Conservation (phyloP, 768 basidiomycete species). For the Lyophyllum semitale region DNA sequence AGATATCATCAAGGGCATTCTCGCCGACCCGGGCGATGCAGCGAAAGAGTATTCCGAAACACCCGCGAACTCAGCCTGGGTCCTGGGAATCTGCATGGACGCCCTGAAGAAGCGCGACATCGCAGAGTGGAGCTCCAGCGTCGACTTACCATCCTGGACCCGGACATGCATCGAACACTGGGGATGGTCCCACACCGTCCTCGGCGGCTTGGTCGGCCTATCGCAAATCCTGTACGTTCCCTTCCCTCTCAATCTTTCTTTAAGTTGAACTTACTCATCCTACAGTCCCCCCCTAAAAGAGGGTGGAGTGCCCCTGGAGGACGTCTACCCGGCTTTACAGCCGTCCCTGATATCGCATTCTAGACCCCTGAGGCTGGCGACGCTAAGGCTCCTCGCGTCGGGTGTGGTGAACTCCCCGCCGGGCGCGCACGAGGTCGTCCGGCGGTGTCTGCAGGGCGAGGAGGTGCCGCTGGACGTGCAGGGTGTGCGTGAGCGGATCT, state of each 20-base stretch:
- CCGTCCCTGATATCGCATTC: constrained; percentile 73
- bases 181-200: constrained; percentile 56
- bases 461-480: constrained; percentile 75
- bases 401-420: constrained; percentile 44
- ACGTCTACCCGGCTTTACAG: constrained; percentile 55
- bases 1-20: constrained; percentile 42
- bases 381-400: constrained; percentile 65
- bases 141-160: constrained; percentile 55
- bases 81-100: constrained; percentile 61
- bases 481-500: constrained; percentile 82
- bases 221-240: constrained; percentile 44
- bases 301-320: constrained; percentile 39
- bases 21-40: constrained; percentile 31
- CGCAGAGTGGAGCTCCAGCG: constrained; percentile 46
- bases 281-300: constrained; percentile 26
- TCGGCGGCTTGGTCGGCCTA: constrained; percentile 56
- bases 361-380: constrained; percentile 59
- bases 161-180: constrained; percentile 47
- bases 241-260: background rate
- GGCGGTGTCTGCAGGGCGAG: constrained; percentile 78
- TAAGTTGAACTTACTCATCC: background rate
- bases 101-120: constrained; percentile 45
- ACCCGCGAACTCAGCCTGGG: constrained; percentile 49
- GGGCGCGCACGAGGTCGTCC: constrained; percentile 54
- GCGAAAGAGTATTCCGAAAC: constrained; percentile 20